A percentile compares a stretch with the other conserved stretches of the same genome.
phyloP scores from a whole-genome alignment of 495 filamentous ascomycete genomes.

The Xylaria scruposa region DNA sequence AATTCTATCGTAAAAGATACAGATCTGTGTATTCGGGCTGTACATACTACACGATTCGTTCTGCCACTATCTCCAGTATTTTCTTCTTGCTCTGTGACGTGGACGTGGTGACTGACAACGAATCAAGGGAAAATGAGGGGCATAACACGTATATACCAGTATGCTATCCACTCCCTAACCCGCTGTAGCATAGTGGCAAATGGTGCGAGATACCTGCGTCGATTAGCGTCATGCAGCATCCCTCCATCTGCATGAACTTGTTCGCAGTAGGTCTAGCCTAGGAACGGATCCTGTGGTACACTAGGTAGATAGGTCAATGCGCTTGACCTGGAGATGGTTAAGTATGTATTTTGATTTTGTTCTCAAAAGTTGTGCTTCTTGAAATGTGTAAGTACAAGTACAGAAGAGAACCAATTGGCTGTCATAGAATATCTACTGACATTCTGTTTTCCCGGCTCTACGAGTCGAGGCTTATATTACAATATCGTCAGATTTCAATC shows the following conservation, averaged over 20 bases:
- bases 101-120: not conserved
- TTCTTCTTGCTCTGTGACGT: not conserved
- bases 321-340: no score
- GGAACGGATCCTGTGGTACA: not conserved
- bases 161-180: not conserved
- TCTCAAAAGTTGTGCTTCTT: not conserved
- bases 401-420: not conserved
- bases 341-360: no score
- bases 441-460: not conserved
- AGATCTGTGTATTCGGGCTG: no score
- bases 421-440: not conserved
- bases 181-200: not conserved
- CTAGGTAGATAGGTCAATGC: not conserved
- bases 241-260: constrained; percentile 18
- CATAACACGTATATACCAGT: not conserved
- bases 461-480: not conserved
- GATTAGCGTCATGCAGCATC: constrained; percentile 2
- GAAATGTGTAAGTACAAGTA: not conserved
- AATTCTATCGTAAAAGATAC: no score
- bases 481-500: not conserved
- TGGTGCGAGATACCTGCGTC: not conserved
- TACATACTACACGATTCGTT: no score
- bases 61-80: not conserved
- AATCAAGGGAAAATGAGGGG: not conserved
- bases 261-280: not conserved